Evolutionary conservation across 2,329 filamentous ascomycete species (phyloP), one percentile per base, ranked within the genome.

Genomic region (Botrytis medusae): DNA sequence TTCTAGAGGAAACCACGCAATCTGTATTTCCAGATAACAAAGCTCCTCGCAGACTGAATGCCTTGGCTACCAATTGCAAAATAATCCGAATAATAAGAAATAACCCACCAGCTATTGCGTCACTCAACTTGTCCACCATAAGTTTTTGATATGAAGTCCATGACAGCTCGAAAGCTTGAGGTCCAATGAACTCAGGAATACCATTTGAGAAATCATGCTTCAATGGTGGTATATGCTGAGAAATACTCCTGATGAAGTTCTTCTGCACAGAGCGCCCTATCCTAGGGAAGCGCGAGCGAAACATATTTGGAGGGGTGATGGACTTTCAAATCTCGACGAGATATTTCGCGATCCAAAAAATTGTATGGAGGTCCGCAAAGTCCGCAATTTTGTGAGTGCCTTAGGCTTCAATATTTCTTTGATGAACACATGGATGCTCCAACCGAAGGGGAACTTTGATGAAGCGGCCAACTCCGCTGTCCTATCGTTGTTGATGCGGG

Each of bases 91-190:
- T 44, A 29, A 61, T 67, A 22, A 74, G 60, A 29, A 48, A 72
- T 54, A 60, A 84, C 86, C 77, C 87, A 94, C 95, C 94, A 76
- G 87, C 89, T 75, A 89, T 92, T 79, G 92, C 82, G 73, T 85
- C 83, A 83, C 97, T 97, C 81, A 98, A 87, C 83, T 92, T 92
- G 76, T 93, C 86, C 70, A 95, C 82, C 79, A 95, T 86, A 77
- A 92, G 83, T 54, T 84, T 81, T 86, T 97, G 94, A 84, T 98
- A 97, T 80, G 94, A 86, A 48, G 87, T 91, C 91, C 94, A 99
- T 68, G 94, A 91, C 72, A 93, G 87, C 72, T 91, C 84, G 83
- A 93, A 97, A 72, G 89, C 93, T 69, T 87, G 85, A 2, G 86
- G 82, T 44, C 90, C 90, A 81, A 97, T 86, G 74, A 98, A 86